phyloP scores from a whole-genome alignment of 768 basidiomycete genomes.

The Tylopilus balloui region DNA sequence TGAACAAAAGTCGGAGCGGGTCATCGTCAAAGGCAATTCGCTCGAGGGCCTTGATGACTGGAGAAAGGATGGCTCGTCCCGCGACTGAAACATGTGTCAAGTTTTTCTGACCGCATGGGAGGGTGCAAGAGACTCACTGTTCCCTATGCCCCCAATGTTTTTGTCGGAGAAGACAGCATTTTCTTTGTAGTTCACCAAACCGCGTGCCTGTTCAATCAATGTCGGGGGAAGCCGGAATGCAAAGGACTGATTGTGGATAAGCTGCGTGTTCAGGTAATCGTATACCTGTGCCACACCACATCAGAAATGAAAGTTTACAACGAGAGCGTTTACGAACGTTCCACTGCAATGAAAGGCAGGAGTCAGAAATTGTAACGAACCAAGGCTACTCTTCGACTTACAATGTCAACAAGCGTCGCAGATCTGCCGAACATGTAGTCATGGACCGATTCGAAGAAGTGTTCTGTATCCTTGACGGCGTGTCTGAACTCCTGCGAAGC shows the following conservation, averaged over 20 bases:
- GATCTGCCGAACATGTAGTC: slow-evolving; percentile 71
- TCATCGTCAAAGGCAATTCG: slow-evolving; percentile 74
- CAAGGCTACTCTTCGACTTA: slow-evolving; percentile 33
- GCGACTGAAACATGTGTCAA: slow-evolving; percentile 51
- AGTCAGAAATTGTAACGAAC: slow-evolving; percentile 10
- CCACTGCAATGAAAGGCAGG: slow-evolving; percentile 45
- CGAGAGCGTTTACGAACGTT: slow-evolving; percentile 48
- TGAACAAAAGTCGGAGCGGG: slow-evolving; percentile 70
- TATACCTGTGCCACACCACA: slow-evolving; percentile 45
- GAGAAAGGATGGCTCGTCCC: slow-evolving; percentile 69
- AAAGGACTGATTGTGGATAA: slow-evolving; percentile 78
- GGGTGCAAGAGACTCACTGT: slow-evolving; percentile 46
- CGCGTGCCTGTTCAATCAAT: slow-evolving; percentile 66
- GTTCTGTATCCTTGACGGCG: slow-evolving; percentile 48
- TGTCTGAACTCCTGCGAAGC: slow-evolving; percentile 60
- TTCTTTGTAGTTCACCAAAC: slow-evolving; percentile 75
- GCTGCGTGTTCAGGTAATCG: slow-evolving; percentile 75
- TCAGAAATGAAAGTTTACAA: slow-evolving; percentile 9
- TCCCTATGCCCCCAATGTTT: slow-evolving; percentile 63
- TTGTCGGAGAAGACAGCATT: slow-evolving; percentile 64
- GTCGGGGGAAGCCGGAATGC: slow-evolving; percentile 71
- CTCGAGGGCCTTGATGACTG: slow-evolving; percentile 66
- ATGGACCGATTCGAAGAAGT: slow-evolving; percentile 59
- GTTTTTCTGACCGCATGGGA: not conserved
- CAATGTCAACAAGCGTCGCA: slow-evolving; percentile 58